These are phyloP conservation scores for Draba incana DNA, from an alignment of 345 rosid genomes.

Conservation along the genomic window DNA sequence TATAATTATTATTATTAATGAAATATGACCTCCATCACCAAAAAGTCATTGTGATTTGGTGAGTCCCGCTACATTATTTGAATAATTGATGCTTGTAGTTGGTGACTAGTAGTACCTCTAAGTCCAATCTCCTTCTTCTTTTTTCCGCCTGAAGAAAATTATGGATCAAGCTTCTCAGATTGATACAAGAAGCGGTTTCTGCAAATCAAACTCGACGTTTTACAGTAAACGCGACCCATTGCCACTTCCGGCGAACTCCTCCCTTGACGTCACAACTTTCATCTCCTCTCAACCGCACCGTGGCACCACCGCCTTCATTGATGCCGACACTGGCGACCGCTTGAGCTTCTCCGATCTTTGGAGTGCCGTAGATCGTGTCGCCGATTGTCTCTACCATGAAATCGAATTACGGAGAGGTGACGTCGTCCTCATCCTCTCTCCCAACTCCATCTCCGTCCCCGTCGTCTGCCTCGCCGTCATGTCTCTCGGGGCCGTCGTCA, in stretches of 20 bases:
- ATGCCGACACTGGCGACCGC: constrained; percentile 63
- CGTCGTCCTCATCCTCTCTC: constrained; percentile 76
- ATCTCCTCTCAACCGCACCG: constrained; percentile 76
- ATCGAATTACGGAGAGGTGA: constrained; percentile 70
- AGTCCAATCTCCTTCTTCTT: no score
- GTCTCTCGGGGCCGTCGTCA: constrained; percentile 85
- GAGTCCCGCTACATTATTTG: no score
- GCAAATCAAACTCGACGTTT: constrained; percentile 54
- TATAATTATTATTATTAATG: no score
- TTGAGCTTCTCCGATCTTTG: constrained; percentile 70
- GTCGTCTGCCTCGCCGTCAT: constrained; percentile 75
- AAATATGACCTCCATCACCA: no score
- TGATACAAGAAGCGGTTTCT: constrained; percentile 62
- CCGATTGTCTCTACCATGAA: constrained; percentile 50
- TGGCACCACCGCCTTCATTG: constrained; percentile 72
- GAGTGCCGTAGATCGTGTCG: constrained; percentile 67
- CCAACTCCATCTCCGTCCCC: constrained; percentile 77
- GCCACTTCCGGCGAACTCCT: constrained; percentile 51
- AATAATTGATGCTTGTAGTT: no score
- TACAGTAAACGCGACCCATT: constrained; percentile 68
- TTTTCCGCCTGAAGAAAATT: no score
- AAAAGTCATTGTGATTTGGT: no score
- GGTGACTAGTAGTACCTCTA: no score
- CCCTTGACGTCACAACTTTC: constrained; percentile 70
- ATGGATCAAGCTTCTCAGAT: neutral